Evolutionary conservation across 2,329 filamentous ascomycete genomes (phyloP).

Genomic region (Cercospora zeae-maydis): DNA sequence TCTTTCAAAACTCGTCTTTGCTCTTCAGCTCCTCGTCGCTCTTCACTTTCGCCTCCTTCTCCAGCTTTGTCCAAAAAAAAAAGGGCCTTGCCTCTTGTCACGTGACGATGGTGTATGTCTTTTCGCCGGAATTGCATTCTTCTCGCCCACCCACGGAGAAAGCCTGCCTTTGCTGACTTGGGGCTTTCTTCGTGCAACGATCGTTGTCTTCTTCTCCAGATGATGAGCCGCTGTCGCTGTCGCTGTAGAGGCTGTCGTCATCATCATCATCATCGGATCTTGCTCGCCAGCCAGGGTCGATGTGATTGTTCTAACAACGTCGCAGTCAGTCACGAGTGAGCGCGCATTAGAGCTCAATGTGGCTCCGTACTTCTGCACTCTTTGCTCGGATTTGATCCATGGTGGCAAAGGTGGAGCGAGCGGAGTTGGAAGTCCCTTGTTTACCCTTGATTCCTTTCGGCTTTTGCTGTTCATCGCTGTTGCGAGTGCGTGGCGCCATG

Average conservation of each 20-base stretch:
- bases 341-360: background rate
- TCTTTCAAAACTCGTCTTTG: background rate
- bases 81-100: background rate
- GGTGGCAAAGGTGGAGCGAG: background rate
- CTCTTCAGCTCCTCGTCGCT: background rate
- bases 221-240: background rate
- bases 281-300: background rate
- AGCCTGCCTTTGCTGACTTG: background rate
- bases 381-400: background rate
- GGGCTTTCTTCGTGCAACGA: background rate
- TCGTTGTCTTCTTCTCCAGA: background rate
- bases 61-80: background rate
- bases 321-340: background rate
- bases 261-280: background rate
- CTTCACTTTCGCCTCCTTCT: background rate
- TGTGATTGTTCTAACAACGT: background rate
- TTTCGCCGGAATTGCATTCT: background rate
- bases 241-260: background rate
- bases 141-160: background rate
- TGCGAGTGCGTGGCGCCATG: background rate
- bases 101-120: background rate
- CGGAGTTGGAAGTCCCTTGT: background rate
- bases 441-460: too few species aligned
- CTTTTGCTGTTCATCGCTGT: background rate
- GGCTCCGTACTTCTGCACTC: background rate